A percentile compares a stretch with the other conserved stretches of the same genome.
Conservation (phyloP, 192 early-diverging fungal species). For the Backusella macrospora region DNA sequence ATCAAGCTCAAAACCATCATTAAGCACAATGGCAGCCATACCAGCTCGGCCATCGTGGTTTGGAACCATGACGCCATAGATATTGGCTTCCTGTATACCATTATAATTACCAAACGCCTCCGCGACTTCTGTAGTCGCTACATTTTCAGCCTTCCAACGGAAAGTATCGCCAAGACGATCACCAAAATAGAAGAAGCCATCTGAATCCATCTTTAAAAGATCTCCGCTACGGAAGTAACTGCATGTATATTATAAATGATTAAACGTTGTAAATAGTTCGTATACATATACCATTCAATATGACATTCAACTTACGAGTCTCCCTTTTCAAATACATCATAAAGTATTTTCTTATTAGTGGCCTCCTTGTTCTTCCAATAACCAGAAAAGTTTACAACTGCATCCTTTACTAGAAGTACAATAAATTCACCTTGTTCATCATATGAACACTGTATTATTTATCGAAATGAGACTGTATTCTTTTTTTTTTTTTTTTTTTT, state of each 20-base stretch:
- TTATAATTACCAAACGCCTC: constrained; percentile 54
- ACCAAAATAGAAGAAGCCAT: constrained; percentile 64
- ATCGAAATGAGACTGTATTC: background rate
- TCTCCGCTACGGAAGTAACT: constrained; percentile 62
- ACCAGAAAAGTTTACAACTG: constrained; percentile 39
- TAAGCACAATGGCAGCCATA: constrained; percentile 65
- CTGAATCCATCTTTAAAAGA: constrained; percentile 49
- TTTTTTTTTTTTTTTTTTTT: constrained; percentile 18
- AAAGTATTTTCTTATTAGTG: constrained; percentile 52
- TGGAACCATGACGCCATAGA: constrained; percentile 66
- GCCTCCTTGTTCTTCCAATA: constrained; percentile 56
- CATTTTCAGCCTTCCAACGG: constrained; percentile 70
- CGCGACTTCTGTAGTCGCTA: constrained; percentile 61
- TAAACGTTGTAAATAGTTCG: background rate
- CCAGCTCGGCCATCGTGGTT: constrained; percentile 62
- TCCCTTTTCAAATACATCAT: constrained; percentile 59
- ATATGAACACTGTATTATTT: constrained; percentile 26
- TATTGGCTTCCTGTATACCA: constrained; percentile 59
- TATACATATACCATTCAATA: background rate
- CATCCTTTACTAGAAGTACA: constrained; percentile 37
- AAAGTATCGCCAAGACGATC: constrained; percentile 75
- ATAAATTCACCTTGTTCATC: constrained; percentile 64
- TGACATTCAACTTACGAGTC: constrained; percentile 45
- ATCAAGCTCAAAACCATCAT: constrained; percentile 41
- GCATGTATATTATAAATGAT: background rate